Evolutionary conservation across 805 yeast species (phyloP), one percentile per base, ranked within the genome.

Genomic region (Wickerhamomyces kurtzmanii): DNA sequence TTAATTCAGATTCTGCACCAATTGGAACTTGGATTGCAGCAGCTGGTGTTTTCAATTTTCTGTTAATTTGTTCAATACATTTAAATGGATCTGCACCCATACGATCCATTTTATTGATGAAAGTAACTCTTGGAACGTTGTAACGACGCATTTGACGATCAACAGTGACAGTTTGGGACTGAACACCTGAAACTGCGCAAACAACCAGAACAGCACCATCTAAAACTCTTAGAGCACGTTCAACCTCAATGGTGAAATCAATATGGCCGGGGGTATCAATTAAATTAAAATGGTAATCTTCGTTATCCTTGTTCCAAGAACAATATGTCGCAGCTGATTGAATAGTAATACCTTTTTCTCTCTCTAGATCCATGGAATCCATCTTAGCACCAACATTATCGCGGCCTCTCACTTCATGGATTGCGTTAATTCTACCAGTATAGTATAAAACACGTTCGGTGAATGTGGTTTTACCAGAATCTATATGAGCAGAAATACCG

Each of bases 221-320:
- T 34, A 91, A 63, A 23, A 91, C 98, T 57, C 98, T 73, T 54
- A 91, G 63, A n/a, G 98, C 98, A 52, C 98, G 75, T 63, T 91
- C 98, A 27, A 91, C 98, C 60, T 91, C 98, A 47, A 91, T 89
- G 30, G 98, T 91, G 67, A 91, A 91, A 57, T 91, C 98, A 57
- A 93, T 91, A 56, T 91, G 98, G 22, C 98, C 98, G 4, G 98
- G 98, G 6, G 98, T 91, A 58, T 91, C 98, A 55, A 91, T 91
- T 57, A 91, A 68, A 55, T 91, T 91, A 65, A 87, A 86, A 54
- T 85, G 95, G 54, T 75, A 89, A 36, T 68, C 65, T 37, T 65
- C 55, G 24, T 61, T 54, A 31, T 71, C 77, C 50, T 82, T 83
- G 33, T 78, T 78, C 98, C 98, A 91, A 27, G 93, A 78, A 65